Conservation (phyloP, 371 early-diverging fungal genomes). For the Mucor mucedo region DNA sequence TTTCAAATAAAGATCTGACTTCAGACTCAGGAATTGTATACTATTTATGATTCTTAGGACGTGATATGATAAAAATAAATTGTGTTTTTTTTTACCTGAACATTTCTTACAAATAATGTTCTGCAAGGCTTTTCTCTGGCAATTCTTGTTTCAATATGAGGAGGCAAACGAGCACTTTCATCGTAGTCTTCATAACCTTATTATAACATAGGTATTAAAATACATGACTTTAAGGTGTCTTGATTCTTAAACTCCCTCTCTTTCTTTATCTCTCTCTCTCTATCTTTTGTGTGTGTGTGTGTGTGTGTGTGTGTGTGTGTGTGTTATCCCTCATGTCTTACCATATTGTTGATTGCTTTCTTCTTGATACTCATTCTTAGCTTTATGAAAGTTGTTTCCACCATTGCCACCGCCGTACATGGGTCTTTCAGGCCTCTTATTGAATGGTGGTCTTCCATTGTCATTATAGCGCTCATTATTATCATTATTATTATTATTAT, state of each 20-base stretch:
- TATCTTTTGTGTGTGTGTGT: background rate
- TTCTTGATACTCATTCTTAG: slow-evolving; percentile 20
- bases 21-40: slow-evolving; percentile 44
- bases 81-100: slow-evolving; percentile 48
- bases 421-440: slow-evolving; percentile 26
- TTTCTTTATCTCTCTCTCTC: background rate
- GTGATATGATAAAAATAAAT: background rate
- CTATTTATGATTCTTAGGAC: slow-evolving; percentile 21
- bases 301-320: no score
- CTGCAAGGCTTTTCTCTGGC: slow-evolving; percentile 57
- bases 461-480: slow-evolving; percentile 27
- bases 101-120: slow-evolving; percentile 60
- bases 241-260: background rate
- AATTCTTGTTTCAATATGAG: slow-evolving; percentile 49
- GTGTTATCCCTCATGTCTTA: slow-evolving; percentile 6
- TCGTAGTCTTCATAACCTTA: slow-evolving; percentile 28
- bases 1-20: slow-evolving; percentile 44
- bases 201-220: slow-evolving; percentile 7
- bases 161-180: slow-evolving; percentile 32
- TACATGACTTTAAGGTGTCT: background rate
- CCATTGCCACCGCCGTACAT: background rate
- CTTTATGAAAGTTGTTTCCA: slow-evolving; percentile 14
- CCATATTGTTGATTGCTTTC: slow-evolving; percentile 18
- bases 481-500: slow-evolving; percentile 5
- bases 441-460: slow-evolving; percentile 24